Base-by-base conservation (phyloP, 768 basidiomycete genomes). In the Leccinum arenicola region DNA sequence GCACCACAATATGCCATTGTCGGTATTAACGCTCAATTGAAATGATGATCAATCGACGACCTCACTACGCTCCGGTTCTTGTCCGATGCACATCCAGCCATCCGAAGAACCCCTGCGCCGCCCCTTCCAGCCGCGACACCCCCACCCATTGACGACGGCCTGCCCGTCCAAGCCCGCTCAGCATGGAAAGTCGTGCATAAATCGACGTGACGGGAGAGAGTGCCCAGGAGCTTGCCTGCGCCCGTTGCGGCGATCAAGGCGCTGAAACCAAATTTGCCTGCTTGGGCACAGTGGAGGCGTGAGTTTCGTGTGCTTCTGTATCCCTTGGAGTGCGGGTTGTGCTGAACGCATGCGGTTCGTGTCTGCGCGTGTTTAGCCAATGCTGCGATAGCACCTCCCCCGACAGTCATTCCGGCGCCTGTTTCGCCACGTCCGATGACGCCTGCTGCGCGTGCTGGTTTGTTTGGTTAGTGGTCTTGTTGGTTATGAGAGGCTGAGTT, bases 281-380 rank as follows among this genome's bases (percentile, higher is more conserved):
- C 91, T 1, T 93, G 91, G 91, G 84, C 90, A 1, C 89, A 91
- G 65, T 93, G 90, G 91, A 80, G 85, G 77, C 91, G 90, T 92
- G 69, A 31, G 62, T 62, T 5, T 43, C 17, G 45, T 38, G 19
- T 17, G 19, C 29, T 7, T 29, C 6, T 10, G 7, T 21, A 8
- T 43, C 9, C 17, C 38, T 40, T 40, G 17, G 10, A 43, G 40
- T n/a, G 40, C n/a, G n/a, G n/a, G 17, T n/a, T 43, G 9, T 43
- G 40, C 7, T 43, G n/a, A 25, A 43, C 40, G 40, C n/a, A 43
- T 43, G n/a, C n/a, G 8, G 9, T 43, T 19, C n/a, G n/a, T n/a
- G 40, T 8, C 48, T 15, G 33, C 9, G 33, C 7, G 17, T 40
- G 54, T 12, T 38, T 57, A 90, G 89, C 89, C 4, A 89, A 89